Conservation (phyloP, 2,329 filamentous ascomycete genomes). For the Calonectria pseudoturangicola region DNA sequence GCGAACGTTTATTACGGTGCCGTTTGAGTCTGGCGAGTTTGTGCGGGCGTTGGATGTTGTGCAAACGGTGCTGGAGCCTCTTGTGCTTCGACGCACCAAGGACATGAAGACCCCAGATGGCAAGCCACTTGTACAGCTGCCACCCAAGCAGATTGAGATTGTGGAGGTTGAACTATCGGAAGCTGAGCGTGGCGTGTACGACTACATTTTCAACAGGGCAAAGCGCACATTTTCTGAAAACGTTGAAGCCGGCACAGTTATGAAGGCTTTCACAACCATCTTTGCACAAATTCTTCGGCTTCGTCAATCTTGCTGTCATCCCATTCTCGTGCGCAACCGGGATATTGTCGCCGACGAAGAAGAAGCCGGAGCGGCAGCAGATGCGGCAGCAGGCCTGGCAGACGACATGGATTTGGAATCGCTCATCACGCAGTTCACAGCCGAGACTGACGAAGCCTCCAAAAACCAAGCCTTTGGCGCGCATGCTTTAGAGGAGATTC, state of each 20-base stretch:
- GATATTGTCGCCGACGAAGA: constrained; percentile 91
- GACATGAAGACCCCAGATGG: constrained; percentile 98
- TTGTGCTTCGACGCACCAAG: constrained; percentile 96
- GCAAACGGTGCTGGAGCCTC: constrained; percentile 94
- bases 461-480: constrained; percentile 81
- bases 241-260: constrained; percentile 90
- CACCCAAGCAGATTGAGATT: constrained; percentile 87
- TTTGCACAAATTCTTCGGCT: constrained; percentile 97
- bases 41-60: constrained; percentile 96
- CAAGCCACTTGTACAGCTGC: constrained; percentile 83
- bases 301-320: constrained; percentile 95
- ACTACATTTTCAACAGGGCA: constrained; percentile 89
- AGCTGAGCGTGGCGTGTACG: constrained; percentile 92
- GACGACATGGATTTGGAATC: constrained; percentile 97
- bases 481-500: constrained; percentile 92
- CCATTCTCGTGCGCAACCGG: constrained; percentile 89
- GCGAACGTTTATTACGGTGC: constrained; percentile 98
- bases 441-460: constrained; percentile 77
- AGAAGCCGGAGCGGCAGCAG: constrained; percentile 83
- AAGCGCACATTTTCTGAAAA: constrained; percentile 91
- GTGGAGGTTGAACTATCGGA: constrained; percentile 90
- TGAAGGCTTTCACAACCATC: constrained; percentile 97
- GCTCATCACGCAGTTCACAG: constrained; percentile 89
- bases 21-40: constrained; percentile 97
- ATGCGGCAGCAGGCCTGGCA: constrained; percentile 86